A percentile compares a stretch with the other conserved stretches of the same genome.
Evolutionary conservation across 352 stramenopile species (phyloP).

Genomic region (Phytophthora constricta): DNA sequence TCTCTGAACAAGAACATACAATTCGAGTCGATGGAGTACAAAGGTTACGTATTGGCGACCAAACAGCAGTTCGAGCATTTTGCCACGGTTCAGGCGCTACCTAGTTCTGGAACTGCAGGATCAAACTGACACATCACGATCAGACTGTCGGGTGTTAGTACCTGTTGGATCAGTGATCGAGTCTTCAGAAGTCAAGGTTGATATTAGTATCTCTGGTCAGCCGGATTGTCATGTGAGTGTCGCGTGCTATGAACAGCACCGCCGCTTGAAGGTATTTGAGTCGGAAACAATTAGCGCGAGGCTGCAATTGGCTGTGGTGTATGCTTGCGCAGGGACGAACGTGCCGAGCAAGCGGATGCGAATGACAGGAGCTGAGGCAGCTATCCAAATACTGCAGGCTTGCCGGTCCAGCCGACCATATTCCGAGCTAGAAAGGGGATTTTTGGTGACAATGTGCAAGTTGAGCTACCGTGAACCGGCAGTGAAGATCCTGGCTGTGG

Average conservation of each 20-base stretch:
- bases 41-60: slow-evolving; percentile 45
- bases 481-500: slow-evolving; percentile 41
- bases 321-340: slow-evolving; percentile 27
- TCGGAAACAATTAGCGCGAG: slow-evolving; percentile 46
- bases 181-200: slow-evolving; percentile 19
- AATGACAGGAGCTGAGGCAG: slow-evolving; percentile 60
- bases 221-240: slow-evolving; percentile 21
- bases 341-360: slow-evolving; percentile 38
- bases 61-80: slow-evolving; percentile 50
- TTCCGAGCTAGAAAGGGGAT: slow-evolving; percentile 26
- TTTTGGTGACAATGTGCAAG: slow-evolving; percentile 31
- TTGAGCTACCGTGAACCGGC: slow-evolving; percentile 51
- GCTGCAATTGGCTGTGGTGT: slow-evolving; percentile 52
- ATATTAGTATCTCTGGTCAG: slow-evolving; percentile 22
- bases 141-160: slow-evolving; percentile 38
- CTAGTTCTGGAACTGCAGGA: slow-evolving; percentile 34
- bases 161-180: slow-evolving; percentile 38
- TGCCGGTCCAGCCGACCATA: slow-evolving; percentile 48
- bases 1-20: slow-evolving; percentile 20
- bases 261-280: slow-evolving; percentile 38
- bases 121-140: slow-evolving; percentile 18
- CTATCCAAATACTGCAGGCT: slow-evolving; percentile 45
- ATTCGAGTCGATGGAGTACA: slow-evolving; percentile 44
- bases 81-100: slow-evolving; percentile 50
- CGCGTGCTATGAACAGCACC: slow-evolving; percentile 42